phyloP scores from a whole-genome alignment of 768 basidiomycete species.

The Baorangia bicolor region DNA sequence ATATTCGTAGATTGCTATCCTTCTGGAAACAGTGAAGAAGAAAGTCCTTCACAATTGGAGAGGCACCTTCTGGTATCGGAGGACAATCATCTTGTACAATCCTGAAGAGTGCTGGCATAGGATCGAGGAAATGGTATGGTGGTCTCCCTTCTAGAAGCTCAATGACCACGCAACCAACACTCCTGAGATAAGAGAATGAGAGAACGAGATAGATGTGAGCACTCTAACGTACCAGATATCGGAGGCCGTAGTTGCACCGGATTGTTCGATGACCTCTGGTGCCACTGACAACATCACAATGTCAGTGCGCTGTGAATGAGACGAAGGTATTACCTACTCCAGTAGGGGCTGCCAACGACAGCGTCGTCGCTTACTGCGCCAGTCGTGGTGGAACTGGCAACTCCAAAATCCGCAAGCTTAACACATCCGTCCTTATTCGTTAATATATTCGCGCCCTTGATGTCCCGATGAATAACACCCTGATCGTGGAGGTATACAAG shows the following conservation, averaged over 20 bases:
- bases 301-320: constrained; percentile 4
- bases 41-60: constrained; percentile 95
- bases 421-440: constrained; percentile 99
- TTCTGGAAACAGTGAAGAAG: constrained; percentile 98
- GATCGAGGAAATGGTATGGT: constrained; percentile 93
- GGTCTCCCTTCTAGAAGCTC: constrained; percentile 89
- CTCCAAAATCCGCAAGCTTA: constrained; percentile 99
- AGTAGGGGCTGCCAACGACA: constrained; percentile 97
- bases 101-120: constrained; percentile 97
- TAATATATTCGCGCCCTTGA: constrained; percentile 98
- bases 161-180: constrained; percentile 96
- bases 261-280: constrained; percentile 98
- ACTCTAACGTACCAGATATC: constrained; percentile 79
- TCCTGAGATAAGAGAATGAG: constrained; percentile 40
- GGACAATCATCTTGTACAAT: constrained; percentile 99
- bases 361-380: constrained; percentile 81
- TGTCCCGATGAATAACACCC: constrained; percentile 98
- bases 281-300: constrained; percentile 62
- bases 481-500: constrained; percentile 97
- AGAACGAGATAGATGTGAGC: not conserved
- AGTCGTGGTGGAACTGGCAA: constrained; percentile 76
- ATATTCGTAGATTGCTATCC: constrained; percentile 90
- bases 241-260: constrained; percentile 93
- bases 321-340: constrained; percentile 63
- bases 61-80: constrained; percentile 93